Percentiles rank a stretch among this genome's conserved stretches.
Evolutionary conservation across 345 rosid species (phyloP).

Genomic region (Pistacia integerrima): DNA sequence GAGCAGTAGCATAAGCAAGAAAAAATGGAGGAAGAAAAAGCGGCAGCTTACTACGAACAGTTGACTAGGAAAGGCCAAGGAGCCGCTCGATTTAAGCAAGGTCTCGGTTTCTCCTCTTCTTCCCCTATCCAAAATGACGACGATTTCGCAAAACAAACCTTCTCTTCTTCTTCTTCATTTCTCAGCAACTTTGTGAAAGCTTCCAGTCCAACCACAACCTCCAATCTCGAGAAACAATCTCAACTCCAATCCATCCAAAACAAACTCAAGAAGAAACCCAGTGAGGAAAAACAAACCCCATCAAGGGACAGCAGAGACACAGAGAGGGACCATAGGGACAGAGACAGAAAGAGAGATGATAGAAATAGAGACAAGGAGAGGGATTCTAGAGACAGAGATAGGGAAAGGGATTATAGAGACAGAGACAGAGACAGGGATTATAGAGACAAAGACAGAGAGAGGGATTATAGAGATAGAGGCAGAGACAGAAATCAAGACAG

Average conservation of each 20-base stretch:
- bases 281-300: conserved; percentile 16
- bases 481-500: conserved; percentile 31
- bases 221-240: conserved; percentile 54
- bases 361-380: conserved; percentile 28
- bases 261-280: conserved; percentile 65
- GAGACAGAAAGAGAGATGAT: conserved; percentile 22
- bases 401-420: conserved; percentile 36
- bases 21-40: conserved; percentile 74
- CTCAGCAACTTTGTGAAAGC: conserved; percentile 74
- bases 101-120: conserved; percentile 78
- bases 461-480: conserved; percentile 32
- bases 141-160: conserved; percentile 51
- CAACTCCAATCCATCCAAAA: conserved; percentile 67
- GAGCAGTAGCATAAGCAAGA: neutral
- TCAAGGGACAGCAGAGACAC: conserved; percentile 33
- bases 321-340: conserved; percentile 19
- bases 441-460: conserved; percentile 34
- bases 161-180: conserved; percentile 71
- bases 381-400: conserved; percentile 43
- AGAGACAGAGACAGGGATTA: conserved; percentile 38
- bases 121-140: conserved; percentile 19
- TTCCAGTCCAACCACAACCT: conserved; percentile 54
- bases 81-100: conserved; percentile 96
- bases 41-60: conserved; percentile 82
- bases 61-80: conserved; percentile 88